Evolutionary conservation across 371 early-diverging fungal species (phyloP).

Genomic region (Mortierella sp.): DNA sequence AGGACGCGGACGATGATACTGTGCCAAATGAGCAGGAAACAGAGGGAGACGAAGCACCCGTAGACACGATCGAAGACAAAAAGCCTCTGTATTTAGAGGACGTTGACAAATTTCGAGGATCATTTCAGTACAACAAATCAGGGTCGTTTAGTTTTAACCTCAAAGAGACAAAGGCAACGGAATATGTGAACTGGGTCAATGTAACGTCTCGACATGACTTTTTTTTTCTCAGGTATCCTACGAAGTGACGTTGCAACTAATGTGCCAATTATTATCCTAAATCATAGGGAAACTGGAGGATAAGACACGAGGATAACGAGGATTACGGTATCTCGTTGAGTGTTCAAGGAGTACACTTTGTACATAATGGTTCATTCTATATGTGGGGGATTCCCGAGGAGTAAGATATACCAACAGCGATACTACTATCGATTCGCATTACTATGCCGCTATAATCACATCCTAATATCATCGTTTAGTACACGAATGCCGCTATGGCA

Average conservation of each 20-base stretch:
- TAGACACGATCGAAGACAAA: conserved; percentile 40
- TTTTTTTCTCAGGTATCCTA: not conserved
- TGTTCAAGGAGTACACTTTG: conserved; percentile 70
- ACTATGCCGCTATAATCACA: too few relatives aligned
- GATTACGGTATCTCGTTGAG: conserved; percentile 66
- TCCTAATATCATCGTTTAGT: conserved; percentile 17
- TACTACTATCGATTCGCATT: not conserved
- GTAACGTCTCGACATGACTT: conserved; percentile 30
- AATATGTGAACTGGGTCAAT: conserved; percentile 67
- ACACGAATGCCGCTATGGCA: conserved; percentile 58
- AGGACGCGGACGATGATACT: not conserved
- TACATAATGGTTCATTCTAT: conserved; percentile 68
- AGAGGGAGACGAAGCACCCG: conserved; percentile 5
- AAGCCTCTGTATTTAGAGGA: conserved; percentile 37
- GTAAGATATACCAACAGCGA: conserved; percentile 38
- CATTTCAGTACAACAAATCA: conserved; percentile 42
- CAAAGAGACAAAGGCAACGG: conserved; percentile 60
- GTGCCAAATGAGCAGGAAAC: not conserved
- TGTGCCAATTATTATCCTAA: not conserved
- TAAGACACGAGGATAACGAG: conserved; percentile 65
- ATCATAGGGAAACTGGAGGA: conserved; percentile 64
- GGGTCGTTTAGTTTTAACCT: conserved; percentile 64
- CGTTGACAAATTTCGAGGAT: conserved; percentile 29
- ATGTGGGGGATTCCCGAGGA: conserved; percentile 68
- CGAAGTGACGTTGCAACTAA: not conserved